These are phyloP conservation scores for Auricularia cornea DNA, from an alignment of 768 basidiomycete genomes.

Conservation along the genomic window DNA sequence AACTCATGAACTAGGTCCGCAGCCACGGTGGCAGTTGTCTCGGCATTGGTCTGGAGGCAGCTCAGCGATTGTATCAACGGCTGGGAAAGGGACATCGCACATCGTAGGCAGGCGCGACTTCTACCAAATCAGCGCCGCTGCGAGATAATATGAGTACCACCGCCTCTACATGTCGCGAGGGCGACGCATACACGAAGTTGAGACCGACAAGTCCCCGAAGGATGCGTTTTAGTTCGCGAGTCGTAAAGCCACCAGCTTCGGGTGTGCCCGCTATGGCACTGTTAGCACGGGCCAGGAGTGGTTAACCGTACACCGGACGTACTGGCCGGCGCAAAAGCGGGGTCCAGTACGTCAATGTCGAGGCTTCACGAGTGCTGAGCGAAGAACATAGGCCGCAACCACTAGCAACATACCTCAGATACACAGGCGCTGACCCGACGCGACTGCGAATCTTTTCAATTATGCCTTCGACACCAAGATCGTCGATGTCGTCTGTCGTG, in stretches of 20 bases:
- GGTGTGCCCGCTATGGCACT: slow-evolving; percentile 61
- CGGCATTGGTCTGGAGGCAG: slow-evolving; percentile 31
- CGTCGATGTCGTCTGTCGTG: slow-evolving; percentile 76
- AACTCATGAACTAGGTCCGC: slow-evolving; percentile 65
- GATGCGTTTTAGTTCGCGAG: slow-evolving; percentile 72
- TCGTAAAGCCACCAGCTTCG: slow-evolving; percentile 80
- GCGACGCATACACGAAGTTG: slow-evolving; percentile 61
- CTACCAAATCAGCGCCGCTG: slow-evolving; percentile 66
- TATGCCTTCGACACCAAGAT: slow-evolving; percentile 63
- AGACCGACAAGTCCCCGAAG: slow-evolving; percentile 70
- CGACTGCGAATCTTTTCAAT: slow-evolving; percentile 60
- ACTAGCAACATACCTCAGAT: slow-evolving; percentile 50
- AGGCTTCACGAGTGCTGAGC: slow-evolving; percentile 46
- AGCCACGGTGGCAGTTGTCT: slow-evolving; percentile 60
- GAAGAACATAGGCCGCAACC: too few relatives aligned
- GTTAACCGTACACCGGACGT: too few relatives aligned
- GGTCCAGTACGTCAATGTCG: slow-evolving; percentile 82
- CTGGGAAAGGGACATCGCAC: slow-evolving; percentile 25
- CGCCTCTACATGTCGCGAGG: not conserved
- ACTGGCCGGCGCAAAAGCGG: slow-evolving; percentile 73
- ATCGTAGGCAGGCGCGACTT: slow-evolving; percentile 69
- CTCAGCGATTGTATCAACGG: not conserved
- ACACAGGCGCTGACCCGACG: slow-evolving; percentile 68
- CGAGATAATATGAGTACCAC: not conserved
- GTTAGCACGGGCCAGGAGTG: not conserved